A percentile compares a stretch with the other conserved stretches of the same genome.
phyloP scores from a whole-genome alignment of 768 basidiomycete genomes.

The Suillus placidus region DNA sequence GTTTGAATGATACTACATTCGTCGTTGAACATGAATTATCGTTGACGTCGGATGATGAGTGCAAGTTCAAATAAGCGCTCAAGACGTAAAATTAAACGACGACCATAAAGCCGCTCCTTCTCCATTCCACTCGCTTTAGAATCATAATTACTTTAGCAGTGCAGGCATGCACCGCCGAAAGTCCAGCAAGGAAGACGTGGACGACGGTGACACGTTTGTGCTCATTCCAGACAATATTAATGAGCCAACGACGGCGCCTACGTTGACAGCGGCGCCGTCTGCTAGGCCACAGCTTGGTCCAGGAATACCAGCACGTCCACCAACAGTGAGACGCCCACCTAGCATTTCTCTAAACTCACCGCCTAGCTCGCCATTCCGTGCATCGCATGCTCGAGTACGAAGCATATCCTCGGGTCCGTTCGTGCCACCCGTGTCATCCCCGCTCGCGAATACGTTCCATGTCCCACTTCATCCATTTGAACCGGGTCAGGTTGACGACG shows the following conservation, averaged over 20 bases:
- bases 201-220: constrained; percentile 23
- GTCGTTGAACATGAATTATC: too few relatives aligned
- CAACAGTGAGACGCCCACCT: constrained; percentile 27
- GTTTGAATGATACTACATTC: too few relatives aligned
- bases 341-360: constrained; percentile 27
- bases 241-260: constrained; percentile 11
- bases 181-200: constrained; percentile 44
- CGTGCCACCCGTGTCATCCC: not conserved
- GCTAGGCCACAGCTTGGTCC: constrained; percentile 25
- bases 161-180: constrained; percentile 44
- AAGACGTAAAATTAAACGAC: not conserved
- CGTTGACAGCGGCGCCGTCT: constrained; percentile 18
- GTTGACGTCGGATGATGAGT: not conserved
- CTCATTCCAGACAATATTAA: constrained; percentile 3
- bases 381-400: constrained; percentile 35
- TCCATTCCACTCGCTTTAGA: constrained; percentile 5
- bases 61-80: not conserved
- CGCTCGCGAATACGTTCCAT: constrained; percentile 20
- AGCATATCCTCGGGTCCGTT: constrained; percentile 37
- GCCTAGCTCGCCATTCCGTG: constrained; percentile 36
- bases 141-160: not conserved
- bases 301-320: constrained; percentile 26
- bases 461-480: constrained; percentile 25
- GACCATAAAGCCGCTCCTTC: constrained; percentile 6
- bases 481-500: constrained; percentile 25